Evolutionary conservation across 1,284 basidiomycete species (phyloP).

Genomic region (Tranzscheliella williamsii): DNA sequence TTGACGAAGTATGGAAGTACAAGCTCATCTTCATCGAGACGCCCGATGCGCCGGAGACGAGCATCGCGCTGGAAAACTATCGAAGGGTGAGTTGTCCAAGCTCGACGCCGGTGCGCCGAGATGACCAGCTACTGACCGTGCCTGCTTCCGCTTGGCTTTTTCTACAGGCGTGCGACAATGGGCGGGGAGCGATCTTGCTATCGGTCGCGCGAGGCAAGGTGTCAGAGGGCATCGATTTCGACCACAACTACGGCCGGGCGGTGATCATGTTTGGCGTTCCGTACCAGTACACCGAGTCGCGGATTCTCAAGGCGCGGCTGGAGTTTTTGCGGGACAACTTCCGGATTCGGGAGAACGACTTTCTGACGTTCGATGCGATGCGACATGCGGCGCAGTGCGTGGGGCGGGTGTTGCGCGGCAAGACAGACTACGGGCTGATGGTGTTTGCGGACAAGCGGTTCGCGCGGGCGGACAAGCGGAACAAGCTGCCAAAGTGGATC

Average conservation of each 20-base stretch:
- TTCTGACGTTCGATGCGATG: slow-evolving; percentile 99
- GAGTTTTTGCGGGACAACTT: slow-evolving; percentile 99
- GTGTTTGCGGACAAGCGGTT: slow-evolving; percentile 98
- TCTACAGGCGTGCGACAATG: slow-evolving; percentile 97
- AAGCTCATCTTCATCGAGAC: slow-evolving; percentile 99
- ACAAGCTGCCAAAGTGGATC: slow-evolving; percentile 97
- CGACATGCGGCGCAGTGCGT: slow-evolving; percentile 98
- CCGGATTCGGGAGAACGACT: slow-evolving; percentile 96
- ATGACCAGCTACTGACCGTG: background rate
- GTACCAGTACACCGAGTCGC: slow-evolving; percentile 97
- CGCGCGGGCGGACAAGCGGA: slow-evolving; percentile 91
- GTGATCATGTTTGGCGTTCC: slow-evolving; percentile 99
- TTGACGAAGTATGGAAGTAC: slow-evolving; percentile 99
- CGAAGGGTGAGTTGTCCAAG: slow-evolving; percentile 76
- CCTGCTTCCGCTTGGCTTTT: too few species aligned
- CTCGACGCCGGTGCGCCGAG: background rate
- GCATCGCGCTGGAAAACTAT: slow-evolving; percentile 96
- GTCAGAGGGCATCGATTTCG: slow-evolving; percentile 99
- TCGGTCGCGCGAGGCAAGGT: slow-evolving; percentile 99
- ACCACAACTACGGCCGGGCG: slow-evolving; percentile 92
- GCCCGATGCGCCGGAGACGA: slow-evolving; percentile 97
- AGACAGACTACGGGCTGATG: slow-evolving; percentile 99
- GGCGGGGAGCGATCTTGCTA: slow-evolving; percentile 90
- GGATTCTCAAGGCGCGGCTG: slow-evolving; percentile 93
- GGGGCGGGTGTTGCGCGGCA: slow-evolving; percentile 92